Base-by-base conservation (phyloP, 2,329 filamentous ascomycete genomes). In the Emydomyces testavorans region DNA sequence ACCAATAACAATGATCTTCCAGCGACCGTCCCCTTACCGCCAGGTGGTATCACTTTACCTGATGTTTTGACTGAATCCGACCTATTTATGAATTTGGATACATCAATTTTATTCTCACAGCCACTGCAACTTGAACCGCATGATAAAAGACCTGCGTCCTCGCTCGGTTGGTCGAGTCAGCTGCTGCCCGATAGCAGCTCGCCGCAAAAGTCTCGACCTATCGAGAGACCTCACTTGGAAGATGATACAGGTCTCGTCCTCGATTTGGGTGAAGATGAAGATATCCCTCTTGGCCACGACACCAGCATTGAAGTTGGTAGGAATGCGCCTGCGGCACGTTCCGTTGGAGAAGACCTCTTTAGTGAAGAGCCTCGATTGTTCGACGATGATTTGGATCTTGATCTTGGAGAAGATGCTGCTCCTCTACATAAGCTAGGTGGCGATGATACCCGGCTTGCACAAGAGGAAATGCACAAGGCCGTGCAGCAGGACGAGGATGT, bases 41-140 rank as follows among this genome's bases (percentile, higher is more conserved):
- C 89, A 41, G 86, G 89, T 63, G 83, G 87, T 23, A 77, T 96
- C 54, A 85, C 90, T 60, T 76, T 98, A 47, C 88, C 89, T 5
- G 92, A 98, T 70, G 82, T 83, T 46, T 84, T 98, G 56, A 96
- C 92, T 8, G 88, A 93, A 53, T 85, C 92, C 52, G 92, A 98
- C 62, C 75, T 94, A 20, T 85, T 94, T 26, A 85, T 92, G 54
- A 88, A 88, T 6, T 57, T 73, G 53, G 90, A 95, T 67, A 83
- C 88, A 4, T 85, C 85, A 29, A 82, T 93, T 64, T 76, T 95
- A 6, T 71, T 95, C 46, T 82, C 85, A 8, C 82, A 86, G 60
- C 76, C 85, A 50, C 79, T 85, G 43, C 60, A 62, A 24, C 44
- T 67, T 40, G 65, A 67, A 35, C 56, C 58, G 2, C 45, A 54